A percentile compares a stretch with the other conserved stretches of the same genome.
phyloP scores from a whole-genome alignment of 371 early-diverging fungal genomes.

The Amoeboaphelidium occidentale region DNA sequence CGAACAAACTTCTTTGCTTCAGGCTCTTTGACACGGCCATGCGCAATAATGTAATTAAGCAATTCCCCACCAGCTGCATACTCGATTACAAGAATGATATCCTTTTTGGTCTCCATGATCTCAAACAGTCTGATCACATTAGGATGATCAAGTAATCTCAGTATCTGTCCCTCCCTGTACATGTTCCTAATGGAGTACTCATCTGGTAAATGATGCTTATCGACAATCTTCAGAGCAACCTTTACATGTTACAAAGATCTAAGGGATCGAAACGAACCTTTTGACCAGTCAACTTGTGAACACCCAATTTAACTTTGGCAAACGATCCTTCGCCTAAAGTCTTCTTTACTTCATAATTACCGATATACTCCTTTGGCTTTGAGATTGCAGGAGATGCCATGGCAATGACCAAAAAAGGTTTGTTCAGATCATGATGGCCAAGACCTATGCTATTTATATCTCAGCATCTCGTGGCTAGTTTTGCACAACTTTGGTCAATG shows the following conservation, averaged over 20 bases:
- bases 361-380: slow-evolving; percentile 9
- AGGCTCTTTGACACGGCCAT: background rate
- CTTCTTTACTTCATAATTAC: slow-evolving; percentile 16
- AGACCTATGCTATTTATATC: too few species aligned
- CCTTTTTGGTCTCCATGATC: slow-evolving; percentile 10
- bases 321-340: slow-evolving; percentile 33
- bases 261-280: slow-evolving; percentile 4
- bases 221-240: background rate
- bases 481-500: too few species aligned
- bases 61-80: slow-evolving; percentile 2
- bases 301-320: slow-evolving; percentile 62
- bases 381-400: too few species aligned
- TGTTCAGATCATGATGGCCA: too few species aligned
- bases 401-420: too few species aligned
- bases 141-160: slow-evolving; percentile 9
- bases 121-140: slow-evolving; percentile 15
- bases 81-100: background rate
- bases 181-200: background rate
- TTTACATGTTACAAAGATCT: background rate
- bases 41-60: background rate
- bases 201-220: too few species aligned
- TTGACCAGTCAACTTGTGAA: slow-evolving; percentile 48
- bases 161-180: slow-evolving; percentile 13
- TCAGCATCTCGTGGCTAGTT: too few species aligned
- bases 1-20: background rate